Base-by-base conservation (phyloP, 176 grass and related monocot genomes). In the Oryza nivara region DNA sequence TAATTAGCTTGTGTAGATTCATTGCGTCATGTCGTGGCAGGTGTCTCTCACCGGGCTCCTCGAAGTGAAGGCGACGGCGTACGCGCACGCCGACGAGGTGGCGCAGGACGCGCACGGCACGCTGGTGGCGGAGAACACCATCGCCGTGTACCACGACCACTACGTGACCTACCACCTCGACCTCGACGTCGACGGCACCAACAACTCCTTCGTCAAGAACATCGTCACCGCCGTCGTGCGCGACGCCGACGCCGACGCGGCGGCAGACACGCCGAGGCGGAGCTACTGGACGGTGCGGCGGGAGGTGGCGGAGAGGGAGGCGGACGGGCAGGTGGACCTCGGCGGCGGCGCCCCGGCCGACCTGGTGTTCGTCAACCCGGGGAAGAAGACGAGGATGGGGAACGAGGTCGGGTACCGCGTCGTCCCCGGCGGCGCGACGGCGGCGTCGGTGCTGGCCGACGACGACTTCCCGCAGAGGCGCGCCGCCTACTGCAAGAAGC, bases 111-210 rank as follows among this genome's bases (percentile, higher is more conserved):
- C 80, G 75, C 83, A 89, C 70, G 88, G 90, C 28, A 87, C 79
- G 23, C 76, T 97, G 82, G 74, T 97, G 15, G 72, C 92, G 0
- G 86, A 85, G 70, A 94, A 95, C 82, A 95, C 88, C 7, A 41
- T 97, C n/a, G 92, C 87, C 75, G 56, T 97, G 73, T 93, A 97
- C 79, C 92, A 97, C 86, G 95, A 97, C 82, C 95, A 93, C 77
- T 93, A 93, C 68, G n/a, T 95, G 2, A 95, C 92, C 4, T 97
- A 82, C 82, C 85, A 93, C 73, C 72, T 97, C 2, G 89, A 97
- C 87, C 82, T 95, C 34, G 92, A 97, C 87, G 82, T 95, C 19
- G 95, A 97, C 54, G 95, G 92, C 26, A 85, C 84, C 25, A 75
- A 89, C 67, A 97, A 97, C 72, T 95, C 92, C 10, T 97, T 97